A percentile compares a stretch with the other conserved stretches of the same genome.
These are phyloP conservation scores for Tillandsia fasciculata DNA, from an alignment of 176 grass and related monocot genomes.

Conservation along the genomic window DNA sequence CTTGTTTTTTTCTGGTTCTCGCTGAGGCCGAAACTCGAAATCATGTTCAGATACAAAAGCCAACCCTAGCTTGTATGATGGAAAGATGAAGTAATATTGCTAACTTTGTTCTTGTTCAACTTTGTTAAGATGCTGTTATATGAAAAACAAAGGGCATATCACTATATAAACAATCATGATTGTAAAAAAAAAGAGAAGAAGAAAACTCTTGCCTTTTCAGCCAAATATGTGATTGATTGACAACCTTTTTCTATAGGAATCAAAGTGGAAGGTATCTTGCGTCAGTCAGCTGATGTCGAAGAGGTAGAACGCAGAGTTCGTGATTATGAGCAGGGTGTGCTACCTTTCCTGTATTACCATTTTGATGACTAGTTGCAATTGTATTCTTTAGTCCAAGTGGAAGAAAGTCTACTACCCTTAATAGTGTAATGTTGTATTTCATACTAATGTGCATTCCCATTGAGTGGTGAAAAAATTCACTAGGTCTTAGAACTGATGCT, in stretches of 20 bases:
- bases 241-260: slow-evolving; percentile 42
- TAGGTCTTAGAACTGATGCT: slow-evolving; percentile 1
- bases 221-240: background rate
- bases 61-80: background rate
- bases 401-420: background rate
- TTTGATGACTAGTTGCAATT: background rate
- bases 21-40: too few species aligned
- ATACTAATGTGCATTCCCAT: background rate
- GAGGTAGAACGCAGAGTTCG: slow-evolving; percentile 85
- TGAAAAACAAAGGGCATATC: background rate
- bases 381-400: background rate
- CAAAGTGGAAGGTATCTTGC: slow-evolving; percentile 93
- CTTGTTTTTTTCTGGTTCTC: too few species aligned
- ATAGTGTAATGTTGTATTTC: background rate
- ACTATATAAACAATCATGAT: background rate
- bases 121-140: background rate
- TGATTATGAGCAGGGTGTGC: slow-evolving; percentile 91
- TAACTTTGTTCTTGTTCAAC: background rate
- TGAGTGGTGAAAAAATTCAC: slow-evolving; percentile 10
- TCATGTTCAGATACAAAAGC: background rate
- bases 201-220: background rate
- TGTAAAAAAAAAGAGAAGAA: background rate
- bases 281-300: slow-evolving; percentile 99
- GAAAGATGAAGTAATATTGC: background rate
- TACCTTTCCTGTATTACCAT: background rate